A percentile compares a stretch with the other conserved stretches of the same genome.
These are phyloP conservation scores for Xylariaceae sp. DNA, from an alignment of 2,329 filamentous ascomycete species.

Conservation along the genomic window DNA sequence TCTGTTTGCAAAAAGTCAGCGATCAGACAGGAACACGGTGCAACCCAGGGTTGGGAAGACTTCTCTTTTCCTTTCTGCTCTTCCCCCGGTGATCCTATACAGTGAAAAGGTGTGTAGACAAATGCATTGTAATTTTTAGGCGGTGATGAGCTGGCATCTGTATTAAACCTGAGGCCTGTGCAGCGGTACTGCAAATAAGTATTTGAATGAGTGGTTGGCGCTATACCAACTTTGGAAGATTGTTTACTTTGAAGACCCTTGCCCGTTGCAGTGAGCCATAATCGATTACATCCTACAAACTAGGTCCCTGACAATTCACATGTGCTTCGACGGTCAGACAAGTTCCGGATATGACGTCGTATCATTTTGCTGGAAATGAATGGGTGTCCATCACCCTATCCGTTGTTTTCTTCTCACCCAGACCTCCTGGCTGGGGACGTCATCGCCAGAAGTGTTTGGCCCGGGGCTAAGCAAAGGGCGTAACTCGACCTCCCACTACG, in stretches of 20 bases:
- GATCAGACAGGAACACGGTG: not conserved
- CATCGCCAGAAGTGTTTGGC: no score
- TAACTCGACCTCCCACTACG: conserved; percentile 59
- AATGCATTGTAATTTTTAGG: conserved; percentile 1
- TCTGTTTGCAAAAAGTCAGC: not conserved
- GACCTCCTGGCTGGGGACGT: conserved; percentile 19
- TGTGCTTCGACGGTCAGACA: no score
- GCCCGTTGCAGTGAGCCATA: conserved; percentile 19
- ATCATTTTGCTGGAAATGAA: no score
- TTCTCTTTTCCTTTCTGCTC: not conserved
- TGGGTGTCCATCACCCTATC: no score
- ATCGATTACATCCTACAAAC: conserved; percentile 16
- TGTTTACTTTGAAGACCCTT: conserved; percentile 14
- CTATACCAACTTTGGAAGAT: conserved; percentile 8
- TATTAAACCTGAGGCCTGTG: conserved; percentile 1
- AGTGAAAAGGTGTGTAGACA: conserved; percentile 10
- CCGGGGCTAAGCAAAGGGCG: conserved; percentile 28
- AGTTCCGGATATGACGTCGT: no score
- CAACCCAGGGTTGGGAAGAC: not conserved
- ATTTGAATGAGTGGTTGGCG: conserved; percentile 5
- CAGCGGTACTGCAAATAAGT: not conserved
- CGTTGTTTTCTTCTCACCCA: conserved; percentile 33
- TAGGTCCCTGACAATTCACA: no score
- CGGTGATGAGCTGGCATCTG: conserved; percentile 28
- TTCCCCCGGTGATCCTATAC: conserved; percentile 10